Evolutionary conservation across 1,284 basidiomycete genomes (phyloP).

Genomic region (Tausonia pullulans): DNA sequence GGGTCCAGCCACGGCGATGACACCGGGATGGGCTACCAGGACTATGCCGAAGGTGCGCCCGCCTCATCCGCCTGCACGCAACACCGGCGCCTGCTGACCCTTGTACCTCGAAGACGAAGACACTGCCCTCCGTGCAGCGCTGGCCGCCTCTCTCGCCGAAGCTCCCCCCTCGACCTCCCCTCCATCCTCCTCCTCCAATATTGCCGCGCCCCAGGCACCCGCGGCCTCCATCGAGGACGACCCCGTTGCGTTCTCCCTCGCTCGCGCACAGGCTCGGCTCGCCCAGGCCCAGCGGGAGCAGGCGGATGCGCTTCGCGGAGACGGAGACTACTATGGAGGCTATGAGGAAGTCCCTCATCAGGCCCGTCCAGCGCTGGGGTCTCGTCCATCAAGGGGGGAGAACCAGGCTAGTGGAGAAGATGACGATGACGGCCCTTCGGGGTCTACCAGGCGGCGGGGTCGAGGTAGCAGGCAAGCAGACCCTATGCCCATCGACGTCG

Average conservation of each 20-base stretch:
- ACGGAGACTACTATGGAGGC: neutral
- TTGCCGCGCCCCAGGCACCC: neutral
- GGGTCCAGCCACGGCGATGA: too few species aligned
- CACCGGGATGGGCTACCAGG: too few species aligned
- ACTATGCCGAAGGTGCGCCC: too few species aligned
- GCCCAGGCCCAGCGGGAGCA: constrained; percentile 57
- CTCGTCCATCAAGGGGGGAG: too few species aligned
- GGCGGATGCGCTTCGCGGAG: constrained; percentile 49
- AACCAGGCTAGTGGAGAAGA: too few species aligned
- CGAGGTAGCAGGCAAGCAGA: neutral
- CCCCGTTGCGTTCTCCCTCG: constrained; percentile 54
- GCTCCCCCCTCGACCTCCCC: neutral
- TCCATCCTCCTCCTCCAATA: neutral
- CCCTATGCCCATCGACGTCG: neutral
- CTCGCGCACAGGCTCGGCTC: constrained; percentile 50
- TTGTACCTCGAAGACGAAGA: constrained; percentile 1
- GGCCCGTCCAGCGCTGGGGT: too few species aligned
- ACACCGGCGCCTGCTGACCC: neutral
- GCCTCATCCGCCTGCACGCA: neutral
- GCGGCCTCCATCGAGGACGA: constrained; percentile 37
- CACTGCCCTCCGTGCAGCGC: neutral
- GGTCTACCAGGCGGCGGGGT: too few species aligned
- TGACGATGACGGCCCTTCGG: too few species aligned
- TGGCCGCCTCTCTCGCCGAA: constrained; percentile 6
- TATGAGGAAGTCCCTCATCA: too few species aligned